These are phyloP conservation scores for Nitzschia sp. DNA, from an alignment of 108 stramenopile genomes.

Conservation along the genomic window DNA sequence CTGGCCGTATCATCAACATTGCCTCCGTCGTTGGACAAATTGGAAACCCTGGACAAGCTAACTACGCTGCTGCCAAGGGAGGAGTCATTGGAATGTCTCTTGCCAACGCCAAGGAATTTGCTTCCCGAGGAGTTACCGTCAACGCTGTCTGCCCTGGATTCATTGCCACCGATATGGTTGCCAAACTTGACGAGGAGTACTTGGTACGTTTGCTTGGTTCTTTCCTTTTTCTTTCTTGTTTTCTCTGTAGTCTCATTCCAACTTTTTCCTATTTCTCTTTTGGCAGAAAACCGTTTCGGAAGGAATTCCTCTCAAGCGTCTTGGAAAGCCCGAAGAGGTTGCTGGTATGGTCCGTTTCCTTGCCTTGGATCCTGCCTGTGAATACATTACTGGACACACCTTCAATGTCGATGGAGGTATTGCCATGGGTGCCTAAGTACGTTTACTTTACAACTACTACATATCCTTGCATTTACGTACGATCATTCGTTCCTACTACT, in stretches of 20 bases:
- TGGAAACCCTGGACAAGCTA: slow-evolving; percentile 95
- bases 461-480: too few species aligned
- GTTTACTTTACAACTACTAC: not conserved
- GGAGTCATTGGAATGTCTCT: slow-evolving; percentile 88
- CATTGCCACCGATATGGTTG: slow-evolving; percentile 89
- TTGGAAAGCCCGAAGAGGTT: slow-evolving; percentile 90
- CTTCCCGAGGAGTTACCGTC: slow-evolving; percentile 72
- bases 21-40: slow-evolving; percentile 95
- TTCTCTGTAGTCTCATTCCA: too few species aligned
- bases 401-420: slow-evolving; percentile 98
- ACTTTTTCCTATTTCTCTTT: not conserved
- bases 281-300: slow-evolving; percentile 54
- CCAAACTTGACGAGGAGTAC: slow-evolving; percentile 50
- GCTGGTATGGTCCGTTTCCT: slow-evolving; percentile 86
- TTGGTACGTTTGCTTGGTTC: slow-evolving; percentile 31
- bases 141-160: slow-evolving; percentile 90
- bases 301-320: slow-evolving; percentile 80
- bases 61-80: slow-evolving; percentile 93
- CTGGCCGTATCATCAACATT: slow-evolving; percentile 96
- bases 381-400: slow-evolving; percentile 90
- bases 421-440: slow-evolving; percentile 85
- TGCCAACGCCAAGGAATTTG: slow-evolving; percentile 91
- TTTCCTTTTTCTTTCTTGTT: not conserved
- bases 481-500: too few species aligned
- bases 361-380: slow-evolving; percentile 86